Evolutionary conservation across 345 rosid genomes (phyloP).

Genomic region (Salix koriyanagi): DNA sequence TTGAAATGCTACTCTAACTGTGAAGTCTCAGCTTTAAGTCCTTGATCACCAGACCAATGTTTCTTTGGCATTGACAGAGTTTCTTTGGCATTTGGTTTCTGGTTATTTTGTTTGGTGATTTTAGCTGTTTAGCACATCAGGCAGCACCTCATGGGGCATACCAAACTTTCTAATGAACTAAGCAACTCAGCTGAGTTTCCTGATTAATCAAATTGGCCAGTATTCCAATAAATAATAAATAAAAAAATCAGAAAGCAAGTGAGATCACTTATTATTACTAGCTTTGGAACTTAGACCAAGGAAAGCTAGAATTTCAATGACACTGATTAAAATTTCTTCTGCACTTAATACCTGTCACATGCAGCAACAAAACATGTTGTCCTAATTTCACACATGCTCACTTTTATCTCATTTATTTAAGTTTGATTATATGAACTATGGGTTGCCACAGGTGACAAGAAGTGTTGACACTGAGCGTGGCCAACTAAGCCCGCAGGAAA

Average conservation of each 20-base stretch:
- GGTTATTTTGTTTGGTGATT: neutral
- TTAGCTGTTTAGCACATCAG: neutral
- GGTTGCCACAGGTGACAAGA: conserved; percentile 69
- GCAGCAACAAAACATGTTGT: neutral
- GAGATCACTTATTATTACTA: neutral
- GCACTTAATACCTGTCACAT: neutral
- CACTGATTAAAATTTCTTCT: neutral
- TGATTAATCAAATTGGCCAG: neutral
- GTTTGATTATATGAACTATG: neutral
- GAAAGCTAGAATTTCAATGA: neutral
- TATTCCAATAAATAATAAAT: neutral
- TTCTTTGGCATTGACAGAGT: neutral
- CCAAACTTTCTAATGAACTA: neutral
- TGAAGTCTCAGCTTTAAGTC: neutral
- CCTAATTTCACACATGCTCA: neutral
- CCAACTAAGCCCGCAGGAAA: conserved; percentile 82
- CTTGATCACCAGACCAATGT: neutral
- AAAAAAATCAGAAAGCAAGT: neutral
- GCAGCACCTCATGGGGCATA: neutral
- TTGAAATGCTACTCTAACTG: neutral
- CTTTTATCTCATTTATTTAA: neutral
- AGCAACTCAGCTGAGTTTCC: neutral
- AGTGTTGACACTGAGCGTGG: conserved; percentile 79
- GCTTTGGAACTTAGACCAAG: neutral
- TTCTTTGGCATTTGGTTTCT: neutral